Conservation (phyloP, 139 green algal species). For the Diplosphaera chodatii region DNA sequence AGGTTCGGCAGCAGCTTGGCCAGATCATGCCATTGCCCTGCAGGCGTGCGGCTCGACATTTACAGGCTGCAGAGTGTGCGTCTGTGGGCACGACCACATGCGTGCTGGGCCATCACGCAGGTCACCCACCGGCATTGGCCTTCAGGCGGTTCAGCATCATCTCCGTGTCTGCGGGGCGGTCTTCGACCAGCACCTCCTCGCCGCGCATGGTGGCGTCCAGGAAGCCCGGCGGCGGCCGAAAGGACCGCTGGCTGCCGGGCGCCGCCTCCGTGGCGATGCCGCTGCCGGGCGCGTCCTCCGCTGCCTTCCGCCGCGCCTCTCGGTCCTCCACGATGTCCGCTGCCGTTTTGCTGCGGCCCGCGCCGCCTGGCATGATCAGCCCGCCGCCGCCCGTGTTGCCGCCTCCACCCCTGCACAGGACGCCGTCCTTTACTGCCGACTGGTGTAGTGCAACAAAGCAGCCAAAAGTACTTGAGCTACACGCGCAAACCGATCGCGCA, state of each 20-base stretch:
- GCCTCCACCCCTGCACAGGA: no score
- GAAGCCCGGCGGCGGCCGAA: constrained; percentile 68
- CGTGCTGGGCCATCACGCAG: no score
- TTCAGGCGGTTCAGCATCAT: constrained; percentile 38
- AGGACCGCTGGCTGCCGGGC: constrained; percentile 24
- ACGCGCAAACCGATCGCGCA: no score
- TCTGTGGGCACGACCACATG: no score
- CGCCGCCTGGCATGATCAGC: neutral
- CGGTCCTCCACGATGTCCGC: neutral
- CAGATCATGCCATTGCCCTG: constrained; percentile 64
- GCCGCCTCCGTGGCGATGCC: neutral
- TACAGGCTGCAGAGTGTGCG: no score
- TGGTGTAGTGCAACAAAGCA: no score
- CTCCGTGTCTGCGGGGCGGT: neutral
- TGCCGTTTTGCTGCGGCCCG: neutral
- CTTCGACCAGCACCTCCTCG: constrained; percentile 2
- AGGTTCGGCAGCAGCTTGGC: constrained; percentile 58
- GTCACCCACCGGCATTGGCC: constrained; percentile 3
- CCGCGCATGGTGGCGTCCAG: constrained; percentile 45
- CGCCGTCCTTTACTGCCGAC: no score
- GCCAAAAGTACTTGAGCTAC: no score
- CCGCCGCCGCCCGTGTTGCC: neutral
- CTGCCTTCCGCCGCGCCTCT: neutral
- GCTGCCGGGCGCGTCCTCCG: neutral
- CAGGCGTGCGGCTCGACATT: no score